Conservation (phyloP, 1,139 yeast genomes). For the Yarrowia galli region DNA sequence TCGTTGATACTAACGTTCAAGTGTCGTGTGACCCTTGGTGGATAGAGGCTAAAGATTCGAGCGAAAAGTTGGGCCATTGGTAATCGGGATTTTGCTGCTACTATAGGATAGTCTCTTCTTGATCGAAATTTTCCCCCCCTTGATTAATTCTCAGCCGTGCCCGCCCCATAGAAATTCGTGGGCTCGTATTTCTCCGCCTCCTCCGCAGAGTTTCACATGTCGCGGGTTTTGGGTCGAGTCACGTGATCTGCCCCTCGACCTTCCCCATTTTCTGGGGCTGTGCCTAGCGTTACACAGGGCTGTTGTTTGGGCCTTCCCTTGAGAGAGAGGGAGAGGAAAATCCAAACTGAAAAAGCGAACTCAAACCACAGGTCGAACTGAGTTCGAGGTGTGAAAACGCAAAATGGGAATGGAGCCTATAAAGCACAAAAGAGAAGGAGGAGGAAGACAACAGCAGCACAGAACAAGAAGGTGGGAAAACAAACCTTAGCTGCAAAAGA, state of each 20-base stretch:
- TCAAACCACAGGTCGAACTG: not conserved
- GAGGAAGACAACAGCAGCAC: conserved; percentile 2
- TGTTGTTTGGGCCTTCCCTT: conserved; percentile 23
- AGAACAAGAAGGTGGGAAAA: conserved; percentile 29
- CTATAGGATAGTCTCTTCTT: no score
- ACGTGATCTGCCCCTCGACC: conserved; percentile 33
- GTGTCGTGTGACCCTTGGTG: conserved; percentile 18
- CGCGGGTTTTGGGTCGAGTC: not conserved
- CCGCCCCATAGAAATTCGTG: not conserved
- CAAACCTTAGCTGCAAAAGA: not conserved
- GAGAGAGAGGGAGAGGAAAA: not conserved
- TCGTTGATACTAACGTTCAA: conserved; percentile 12
- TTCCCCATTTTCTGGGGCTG: conserved; percentile 31
- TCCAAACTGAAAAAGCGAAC: not conserved
- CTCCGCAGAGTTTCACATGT: conserved; percentile 12
- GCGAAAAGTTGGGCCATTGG: not conserved
- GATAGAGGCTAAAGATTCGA: not conserved
- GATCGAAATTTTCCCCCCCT: not conserved
- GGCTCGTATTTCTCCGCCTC: not conserved
- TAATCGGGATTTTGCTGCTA: not conserved
- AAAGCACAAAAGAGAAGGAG: conserved; percentile 9
- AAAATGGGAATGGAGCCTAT: not conserved
- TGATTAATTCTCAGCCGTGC: not conserved
- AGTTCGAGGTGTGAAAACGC: not conserved
- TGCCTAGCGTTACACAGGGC: conserved; percentile 1